Conservation (phyloP, 371 early-diverging fungal species). For the Blakeslea trispora region DNA sequence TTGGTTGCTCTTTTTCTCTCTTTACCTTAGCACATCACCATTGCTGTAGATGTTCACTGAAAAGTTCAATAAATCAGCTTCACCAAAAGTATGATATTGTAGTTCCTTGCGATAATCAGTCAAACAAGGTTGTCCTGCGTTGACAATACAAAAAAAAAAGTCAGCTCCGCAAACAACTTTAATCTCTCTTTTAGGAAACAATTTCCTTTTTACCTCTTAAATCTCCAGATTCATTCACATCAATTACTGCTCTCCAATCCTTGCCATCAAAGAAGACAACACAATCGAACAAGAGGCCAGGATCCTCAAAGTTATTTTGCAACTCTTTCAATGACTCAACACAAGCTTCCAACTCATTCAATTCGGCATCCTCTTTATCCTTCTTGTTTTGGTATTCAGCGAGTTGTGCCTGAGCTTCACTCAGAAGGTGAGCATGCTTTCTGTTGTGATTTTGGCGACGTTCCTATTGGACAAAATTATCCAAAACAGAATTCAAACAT, state of each 20-base stretch:
- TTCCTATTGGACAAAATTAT: conserved; percentile 46
- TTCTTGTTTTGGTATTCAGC: conserved; percentile 47
- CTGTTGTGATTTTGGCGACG: conserved; percentile 65
- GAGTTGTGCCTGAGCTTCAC: conserved; percentile 61
- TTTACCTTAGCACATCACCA: conserved; percentile 68
- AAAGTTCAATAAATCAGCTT: conserved; percentile 81
- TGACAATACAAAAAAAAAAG: conserved; percentile 9
- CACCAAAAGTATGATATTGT: conserved; percentile 75
- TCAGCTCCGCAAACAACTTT: conserved; percentile 8
- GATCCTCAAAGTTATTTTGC: conserved; percentile 71
- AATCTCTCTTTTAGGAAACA: conserved; percentile 12
- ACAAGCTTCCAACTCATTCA: conserved; percentile 70
- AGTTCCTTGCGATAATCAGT: conserved; percentile 79
- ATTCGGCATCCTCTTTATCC: conserved; percentile 37
- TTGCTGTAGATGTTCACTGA: conserved; percentile 91
- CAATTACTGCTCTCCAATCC: conserved; percentile 86
- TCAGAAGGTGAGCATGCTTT: conserved; percentile 66
- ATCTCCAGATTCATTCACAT: conserved; percentile 80
- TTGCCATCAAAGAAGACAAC: conserved; percentile 88
- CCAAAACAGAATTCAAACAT: no score
- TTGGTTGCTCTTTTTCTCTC: background rate
- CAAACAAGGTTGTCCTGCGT: conserved; percentile 53
- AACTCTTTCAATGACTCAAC: conserved; percentile 67
- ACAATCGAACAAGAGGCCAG: conserved; percentile 80
- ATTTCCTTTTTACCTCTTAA: conserved; percentile 55